phyloP scores from a whole-genome alignment of 495 filamentous ascomycete genomes.

The Haplographium delicatum region DNA sequence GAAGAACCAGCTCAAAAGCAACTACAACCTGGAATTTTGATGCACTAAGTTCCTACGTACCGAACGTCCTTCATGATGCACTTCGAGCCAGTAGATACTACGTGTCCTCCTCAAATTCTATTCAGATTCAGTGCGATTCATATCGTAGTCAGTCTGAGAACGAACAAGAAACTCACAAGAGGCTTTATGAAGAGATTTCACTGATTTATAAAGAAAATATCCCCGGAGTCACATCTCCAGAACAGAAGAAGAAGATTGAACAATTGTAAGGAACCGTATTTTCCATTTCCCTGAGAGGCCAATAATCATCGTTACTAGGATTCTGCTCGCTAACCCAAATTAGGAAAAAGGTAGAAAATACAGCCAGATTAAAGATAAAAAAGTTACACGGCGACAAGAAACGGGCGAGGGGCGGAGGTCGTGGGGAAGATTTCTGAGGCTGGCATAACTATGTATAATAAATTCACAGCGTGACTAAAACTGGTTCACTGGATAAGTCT shows the following conservation, averaged over 20 bases:
- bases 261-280: not conserved
- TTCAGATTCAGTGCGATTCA: conserved; percentile 60
- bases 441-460: too few relatives aligned
- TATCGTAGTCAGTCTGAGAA: conserved; percentile 66
- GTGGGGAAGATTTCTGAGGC: too few relatives aligned
- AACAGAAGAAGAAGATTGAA: conserved; percentile 52
- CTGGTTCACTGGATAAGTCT: too few relatives aligned
- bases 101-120: conserved; percentile 53
- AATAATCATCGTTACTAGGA: not conserved
- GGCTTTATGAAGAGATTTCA: conserved; percentile 53
- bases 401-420: conserved; percentile 31
- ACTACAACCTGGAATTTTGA: conserved; percentile 59
- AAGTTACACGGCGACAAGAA: conserved; percentile 82
- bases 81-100: conserved; percentile 67
- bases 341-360: conserved; percentile 69
- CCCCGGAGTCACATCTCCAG: conserved; percentile 60
- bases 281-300: not conserved
- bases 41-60: conserved; percentile 56
- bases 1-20: conserved; percentile 88
- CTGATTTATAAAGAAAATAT: conserved; percentile 47
- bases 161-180: conserved; percentile 56
- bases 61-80: conserved; percentile 57
- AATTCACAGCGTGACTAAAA: too few relatives aligned
- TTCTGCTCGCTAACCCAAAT: not conserved
- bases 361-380: conserved; percentile 65